These are phyloP conservation scores for Sporothrix pallida DNA, from an alignment of 2,329 filamentous ascomycete species.

Conservation along the genomic window DNA sequence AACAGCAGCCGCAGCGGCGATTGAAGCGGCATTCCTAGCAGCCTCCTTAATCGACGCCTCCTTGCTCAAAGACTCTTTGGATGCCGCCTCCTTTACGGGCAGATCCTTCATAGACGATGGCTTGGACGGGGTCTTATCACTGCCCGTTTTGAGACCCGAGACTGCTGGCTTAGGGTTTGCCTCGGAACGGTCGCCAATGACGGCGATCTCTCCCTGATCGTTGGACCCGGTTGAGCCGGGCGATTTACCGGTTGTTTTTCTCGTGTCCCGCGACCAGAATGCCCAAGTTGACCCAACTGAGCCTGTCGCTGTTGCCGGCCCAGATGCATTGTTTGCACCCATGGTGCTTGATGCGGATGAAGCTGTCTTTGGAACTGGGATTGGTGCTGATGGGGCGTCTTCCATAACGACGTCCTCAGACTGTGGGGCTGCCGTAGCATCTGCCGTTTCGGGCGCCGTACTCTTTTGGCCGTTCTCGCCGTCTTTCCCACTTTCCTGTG, in stretches of 20 bases:
- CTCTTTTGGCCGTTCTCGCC: background rate
- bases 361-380: slow-evolving; percentile 39
- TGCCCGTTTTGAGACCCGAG: slow-evolving; percentile 51
- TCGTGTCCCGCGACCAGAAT: slow-evolving; percentile 73
- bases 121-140: slow-evolving; percentile 46
- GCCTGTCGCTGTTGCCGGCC: slow-evolving; percentile 44
- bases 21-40: slow-evolving; percentile 4
- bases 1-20: slow-evolving; percentile 23
- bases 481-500: slow-evolving; percentile 21
- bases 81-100: slow-evolving; percentile 36
- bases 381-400: slow-evolving; percentile 45
- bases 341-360: slow-evolving; percentile 30
- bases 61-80: background rate
- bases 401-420: slow-evolving; percentile 52
- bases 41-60: slow-evolving; percentile 22
- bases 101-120: slow-evolving; percentile 46
- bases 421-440: slow-evolving; percentile 41
- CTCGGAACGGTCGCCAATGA: slow-evolving; percentile 63
- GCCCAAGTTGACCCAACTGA: slow-evolving; percentile 74
- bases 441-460: slow-evolving; percentile 31
- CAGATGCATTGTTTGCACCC: slow-evolving; percentile 36
- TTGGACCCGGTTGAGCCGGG: slow-evolving; percentile 32
- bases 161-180: slow-evolving; percentile 57
- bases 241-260: slow-evolving; percentile 45
- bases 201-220: slow-evolving; percentile 60